A percentile compares a stretch with the other conserved stretches of the same genome.
Evolutionary conservation across 306 rosid species (phyloP).

Genomic region (Arachis hypogaea): DNA sequence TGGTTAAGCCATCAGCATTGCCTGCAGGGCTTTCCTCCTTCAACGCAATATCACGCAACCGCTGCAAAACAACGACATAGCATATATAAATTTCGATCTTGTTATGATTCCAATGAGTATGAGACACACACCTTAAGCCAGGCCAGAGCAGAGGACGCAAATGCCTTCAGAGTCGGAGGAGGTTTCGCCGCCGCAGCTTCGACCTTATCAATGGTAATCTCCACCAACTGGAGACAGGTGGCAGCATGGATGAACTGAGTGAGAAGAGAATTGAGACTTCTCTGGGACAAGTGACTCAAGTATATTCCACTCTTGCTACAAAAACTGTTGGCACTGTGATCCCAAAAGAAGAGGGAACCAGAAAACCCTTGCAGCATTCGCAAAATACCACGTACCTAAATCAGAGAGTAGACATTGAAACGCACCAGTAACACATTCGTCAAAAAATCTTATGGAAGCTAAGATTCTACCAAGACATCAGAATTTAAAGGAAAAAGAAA

Average conservation of each 20-base stretch:
- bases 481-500: not conserved
- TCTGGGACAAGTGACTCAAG: slow-evolving; percentile 68
- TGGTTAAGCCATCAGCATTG: slow-evolving; percentile 48
- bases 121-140: slow-evolving; percentile 71
- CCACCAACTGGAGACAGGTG: slow-evolving; percentile 73
- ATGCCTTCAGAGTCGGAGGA: slow-evolving; percentile 80
- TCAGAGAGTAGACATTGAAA: slow-evolving; percentile 24
- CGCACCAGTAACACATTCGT: not conserved
- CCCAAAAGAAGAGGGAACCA: slow-evolving; percentile 75
- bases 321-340: slow-evolving; percentile 48
- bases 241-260: slow-evolving; percentile 78
- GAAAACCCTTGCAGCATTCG: slow-evolving; percentile 92
- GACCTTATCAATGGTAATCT: slow-evolving; percentile 46
- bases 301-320: slow-evolving; percentile 62
- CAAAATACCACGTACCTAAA: slow-evolving; percentile 83
- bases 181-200: slow-evolving; percentile 49
- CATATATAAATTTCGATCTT: not conserved
- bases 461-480: not conserved
- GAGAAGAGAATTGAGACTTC: slow-evolving; percentile 65
- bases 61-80: slow-evolving; percentile 49
- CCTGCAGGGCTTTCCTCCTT: slow-evolving; percentile 66
- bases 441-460: slow-evolving; percentile 1
- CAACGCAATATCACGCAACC: slow-evolving; percentile 67
- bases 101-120: not conserved
- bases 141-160: slow-evolving; percentile 63